These are phyloP conservation scores for Parasarocladium wereldwijsianum DNA, from an alignment of 2,329 filamentous ascomycete genomes.

Conservation along the genomic window DNA sequence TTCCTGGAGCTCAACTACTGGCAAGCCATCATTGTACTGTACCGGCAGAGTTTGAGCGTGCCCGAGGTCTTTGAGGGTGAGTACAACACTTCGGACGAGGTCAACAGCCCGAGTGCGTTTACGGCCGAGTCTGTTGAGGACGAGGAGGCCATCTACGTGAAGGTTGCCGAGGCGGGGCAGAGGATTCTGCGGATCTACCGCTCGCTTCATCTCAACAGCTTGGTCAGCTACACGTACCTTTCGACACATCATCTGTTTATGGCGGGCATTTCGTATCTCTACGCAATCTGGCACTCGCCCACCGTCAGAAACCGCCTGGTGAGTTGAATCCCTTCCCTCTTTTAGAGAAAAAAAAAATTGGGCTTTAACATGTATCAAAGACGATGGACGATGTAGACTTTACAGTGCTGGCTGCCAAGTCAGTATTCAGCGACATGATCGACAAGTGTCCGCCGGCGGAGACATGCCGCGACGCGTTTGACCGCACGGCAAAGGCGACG, in stretches of 20 bases:
- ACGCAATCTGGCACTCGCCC: conserved; percentile 93
- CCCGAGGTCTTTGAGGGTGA: conserved; percentile 75
- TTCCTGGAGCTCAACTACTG: conserved; percentile 95
- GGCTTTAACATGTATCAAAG: conserved; percentile 19
- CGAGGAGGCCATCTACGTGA: conserved; percentile 82
- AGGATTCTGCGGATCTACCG: conserved; percentile 84
- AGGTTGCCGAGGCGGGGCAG: conserved; percentile 89
- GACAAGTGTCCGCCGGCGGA: conserved; percentile 92
- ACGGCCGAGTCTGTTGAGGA: conserved; percentile 57
- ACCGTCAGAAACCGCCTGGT: conserved; percentile 75
- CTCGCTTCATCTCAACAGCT: conserved; percentile 70
- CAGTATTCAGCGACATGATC: conserved; percentile 79
- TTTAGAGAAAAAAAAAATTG: conserved; percentile 3
- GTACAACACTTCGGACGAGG: conserved; percentile 49
- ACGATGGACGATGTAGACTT: conserved; percentile 96
- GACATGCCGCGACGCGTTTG: conserved; percentile 87
- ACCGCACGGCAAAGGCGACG: conserved; percentile 87
- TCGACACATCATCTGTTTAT: conserved; percentile 96
- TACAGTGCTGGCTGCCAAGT: conserved; percentile 83
- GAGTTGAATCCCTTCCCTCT: conserved; percentile 22
- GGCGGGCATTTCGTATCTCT: conserved; percentile 91
- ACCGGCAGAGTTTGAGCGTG: conserved; percentile 77
- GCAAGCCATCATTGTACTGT: conserved; percentile 93
- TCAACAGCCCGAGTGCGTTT: conserved; percentile 46
- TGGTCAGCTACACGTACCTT: conserved; percentile 92